Evolutionary conservation across 257 asterid species (phyloP).

Genomic region (Lithospermum erythrorhizon): DNA sequence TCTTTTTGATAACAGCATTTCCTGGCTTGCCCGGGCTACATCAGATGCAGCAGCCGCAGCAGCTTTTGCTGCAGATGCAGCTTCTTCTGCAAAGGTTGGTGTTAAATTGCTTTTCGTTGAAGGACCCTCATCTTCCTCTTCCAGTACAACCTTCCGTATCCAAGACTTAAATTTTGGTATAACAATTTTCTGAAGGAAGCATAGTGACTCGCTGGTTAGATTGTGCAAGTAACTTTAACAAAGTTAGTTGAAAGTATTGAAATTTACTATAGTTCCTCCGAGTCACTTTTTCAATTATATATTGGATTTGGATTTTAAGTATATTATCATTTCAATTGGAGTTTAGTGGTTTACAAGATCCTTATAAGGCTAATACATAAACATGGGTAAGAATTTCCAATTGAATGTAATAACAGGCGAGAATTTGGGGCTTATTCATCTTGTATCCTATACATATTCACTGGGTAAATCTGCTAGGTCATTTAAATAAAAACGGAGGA

Average conservation of each 20-base stretch:
- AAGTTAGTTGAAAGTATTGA: neutral
- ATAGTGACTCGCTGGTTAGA: conserved; percentile 12
- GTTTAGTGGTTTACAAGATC: too few species aligned
- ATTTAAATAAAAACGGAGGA: too few species aligned
- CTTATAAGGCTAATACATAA: too few species aligned
- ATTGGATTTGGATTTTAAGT: too few species aligned
- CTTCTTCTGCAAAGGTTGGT: conserved; percentile 74
- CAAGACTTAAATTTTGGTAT: conserved; percentile 84
- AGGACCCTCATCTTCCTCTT: conserved; percentile 48
- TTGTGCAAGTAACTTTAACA: conserved; percentile 13
- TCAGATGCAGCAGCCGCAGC: conserved; percentile 94
- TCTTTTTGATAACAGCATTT: conserved; percentile 51
- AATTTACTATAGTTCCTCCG: neutral
- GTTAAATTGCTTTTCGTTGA: conserved; percentile 26
- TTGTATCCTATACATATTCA: too few species aligned
- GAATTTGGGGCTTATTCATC: too few species aligned
- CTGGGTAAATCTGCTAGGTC: too few species aligned
- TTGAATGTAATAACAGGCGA: too few species aligned
- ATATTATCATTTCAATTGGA: too few species aligned
- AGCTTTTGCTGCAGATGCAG: conserved; percentile 82
- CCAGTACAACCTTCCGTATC: conserved; percentile 72
- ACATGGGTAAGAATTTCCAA: too few species aligned
- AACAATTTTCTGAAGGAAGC: conserved; percentile 48
- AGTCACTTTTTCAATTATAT: too few species aligned
- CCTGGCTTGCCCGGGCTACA: conserved; percentile 91